Base-by-base conservation (phyloP, 495 filamentous ascomycete species). In the Talaromyces borbonicus region DNA sequence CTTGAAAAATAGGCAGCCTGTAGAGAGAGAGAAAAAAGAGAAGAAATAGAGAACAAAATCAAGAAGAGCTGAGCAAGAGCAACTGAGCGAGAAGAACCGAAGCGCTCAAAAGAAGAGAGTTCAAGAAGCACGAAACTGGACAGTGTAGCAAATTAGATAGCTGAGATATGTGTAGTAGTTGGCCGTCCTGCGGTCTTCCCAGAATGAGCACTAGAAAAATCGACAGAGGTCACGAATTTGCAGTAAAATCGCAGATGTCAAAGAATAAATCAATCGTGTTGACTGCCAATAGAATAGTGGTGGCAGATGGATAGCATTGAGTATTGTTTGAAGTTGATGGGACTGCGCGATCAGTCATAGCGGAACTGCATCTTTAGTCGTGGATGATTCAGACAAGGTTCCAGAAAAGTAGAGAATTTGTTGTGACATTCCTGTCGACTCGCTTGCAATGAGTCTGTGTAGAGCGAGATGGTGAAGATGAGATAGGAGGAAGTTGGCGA, bases 1-100 rank as follows among this genome's bases (percentile, higher is more conserved):
- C 65, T 69, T 67, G 54, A 67, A 53, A 68, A 68, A 72, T 68
- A 70, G 49, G 58, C 62, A 69, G 68, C 68, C 66, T 59, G 40
- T 39, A 53, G 50, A n/a, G n/a, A n/a, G 46, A 56, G 46, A 57
- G 35, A 50, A 43, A 51, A 42, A 53, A 27, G 32, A 38, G 43
- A 43, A 14, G 36, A 47, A 24, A 39, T 36, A 41, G 22, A 44
- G 24, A 33, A 46, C 43, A 43, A 48, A 52, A 44, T 44, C 37
- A 35, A 41, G 18, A 38, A 49, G 40, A 51, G 43, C 45, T 46
- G 23, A 42, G 26, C 15, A 27, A 47, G 20, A 42, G 31, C 16
- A 14, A n/a, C n/a, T n/a, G n/a, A n/a, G n/a, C n/a, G n/a, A n/a
- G n/a, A n/a, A n/a, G n/a, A n/a, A n/a, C n/a, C n/a, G n/a, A n/a